phyloP scores from a whole-genome alignment of 1,284 basidiomycete species.

The Marasmius tenuissimus region DNA sequence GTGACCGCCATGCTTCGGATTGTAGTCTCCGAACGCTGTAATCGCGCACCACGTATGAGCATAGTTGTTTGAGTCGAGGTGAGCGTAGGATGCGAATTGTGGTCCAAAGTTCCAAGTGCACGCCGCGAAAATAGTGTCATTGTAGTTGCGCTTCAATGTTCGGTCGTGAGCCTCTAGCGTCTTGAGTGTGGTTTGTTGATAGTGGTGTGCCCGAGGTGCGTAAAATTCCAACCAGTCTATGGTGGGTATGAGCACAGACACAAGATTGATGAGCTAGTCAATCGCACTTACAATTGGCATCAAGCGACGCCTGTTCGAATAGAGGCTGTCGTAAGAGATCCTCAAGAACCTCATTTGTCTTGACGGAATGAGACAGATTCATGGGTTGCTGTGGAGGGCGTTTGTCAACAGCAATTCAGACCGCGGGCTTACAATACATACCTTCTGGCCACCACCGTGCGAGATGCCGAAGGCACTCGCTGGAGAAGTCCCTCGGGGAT shows the following conservation, averaged over 20 bases:
- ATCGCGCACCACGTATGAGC: constrained; percentile 7
- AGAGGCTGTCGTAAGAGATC: no score
- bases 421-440: no score
- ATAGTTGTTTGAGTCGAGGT: constrained; percentile 5
- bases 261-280: background rate
- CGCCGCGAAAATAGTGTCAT: constrained; percentile 1
- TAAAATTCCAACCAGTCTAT: background rate
- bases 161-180: background rate
- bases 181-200: background rate
- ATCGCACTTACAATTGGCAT: no score
- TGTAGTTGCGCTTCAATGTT: background rate
- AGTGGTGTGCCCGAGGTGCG: background rate
- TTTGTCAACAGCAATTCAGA: no score
- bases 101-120: constrained; percentile 8
- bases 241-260: background rate
- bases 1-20: constrained; percentile 3
- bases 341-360: background rate
- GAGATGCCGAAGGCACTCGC: background rate
- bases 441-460: constrained; percentile 4
- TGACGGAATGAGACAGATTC: background rate
- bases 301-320: no score
- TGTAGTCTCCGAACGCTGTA: constrained; percentile 1
- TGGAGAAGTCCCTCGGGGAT: background rate
- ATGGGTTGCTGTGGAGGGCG: no score
- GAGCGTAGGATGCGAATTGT: background rate